Percentiles rank a stretch among this genome's conserved stretches.
Conservation (phyloP, 1,139 yeast genomes). For the Magnusiomyces starmeri region DNA sequence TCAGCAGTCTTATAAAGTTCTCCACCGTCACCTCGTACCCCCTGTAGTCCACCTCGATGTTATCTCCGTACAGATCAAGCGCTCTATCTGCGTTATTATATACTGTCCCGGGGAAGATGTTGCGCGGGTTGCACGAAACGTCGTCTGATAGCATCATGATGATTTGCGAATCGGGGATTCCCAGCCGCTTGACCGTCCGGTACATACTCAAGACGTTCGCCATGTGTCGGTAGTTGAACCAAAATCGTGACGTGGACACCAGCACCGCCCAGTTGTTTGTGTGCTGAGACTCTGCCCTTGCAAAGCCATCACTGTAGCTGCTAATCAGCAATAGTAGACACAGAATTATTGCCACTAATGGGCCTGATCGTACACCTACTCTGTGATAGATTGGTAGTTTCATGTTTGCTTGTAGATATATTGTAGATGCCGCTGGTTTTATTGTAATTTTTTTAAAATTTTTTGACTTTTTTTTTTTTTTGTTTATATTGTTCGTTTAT, state of each 20-base stretch:
- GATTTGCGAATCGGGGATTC: constrained; percentile 96
- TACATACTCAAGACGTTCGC: constrained; percentile 93
- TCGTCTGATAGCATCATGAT: constrained; percentile 94
- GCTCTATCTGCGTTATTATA: constrained; percentile 91
- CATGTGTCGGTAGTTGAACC: constrained; percentile 98
- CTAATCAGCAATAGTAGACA: too few relatives aligned
- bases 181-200: constrained; percentile 88
- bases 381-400: too few relatives aligned
- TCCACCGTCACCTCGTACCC: constrained; percentile 99
- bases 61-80: constrained; percentile 89
- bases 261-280: constrained; percentile 52
- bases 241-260: constrained; percentile 90
- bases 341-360: too few relatives aligned
- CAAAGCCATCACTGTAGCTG: too few relatives aligned
- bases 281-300: too few relatives aligned
- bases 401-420: too few relatives aligned
- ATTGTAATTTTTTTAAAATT: not conserved
- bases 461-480: not conserved
- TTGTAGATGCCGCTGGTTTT: too few relatives aligned
- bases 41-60: constrained; percentile 90
- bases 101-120: constrained; percentile 93
- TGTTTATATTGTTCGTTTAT: not conserved
- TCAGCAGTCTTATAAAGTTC: constrained; percentile 77
- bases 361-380: too few relatives aligned
- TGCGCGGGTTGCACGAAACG: constrained; percentile 93